Evolutionary conservation across 331 rosid genomes (phyloP).

Genomic region (Rosa hybrid): DNA sequence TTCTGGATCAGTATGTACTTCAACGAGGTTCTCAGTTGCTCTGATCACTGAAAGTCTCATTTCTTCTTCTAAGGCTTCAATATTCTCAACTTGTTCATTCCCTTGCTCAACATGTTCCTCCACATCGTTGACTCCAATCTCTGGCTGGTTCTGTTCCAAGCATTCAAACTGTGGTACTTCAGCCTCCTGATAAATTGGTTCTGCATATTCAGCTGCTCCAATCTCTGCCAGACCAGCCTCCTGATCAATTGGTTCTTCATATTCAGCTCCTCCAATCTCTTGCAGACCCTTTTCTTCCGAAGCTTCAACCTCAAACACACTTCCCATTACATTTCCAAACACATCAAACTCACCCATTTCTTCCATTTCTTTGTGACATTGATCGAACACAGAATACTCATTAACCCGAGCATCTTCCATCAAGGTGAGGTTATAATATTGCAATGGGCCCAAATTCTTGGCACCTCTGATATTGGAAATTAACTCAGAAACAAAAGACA

Average conservation of each 20-base stretch:
- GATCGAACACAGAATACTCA: constrained; percentile 37
- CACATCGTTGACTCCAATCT: constrained; percentile 3
- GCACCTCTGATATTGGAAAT: constrained; percentile 40
- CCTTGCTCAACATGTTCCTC: constrained; percentile 26
- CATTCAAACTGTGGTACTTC: constrained; percentile 16
- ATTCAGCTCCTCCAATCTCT: constrained; percentile 22
- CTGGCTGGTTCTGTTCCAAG: constrained; percentile 19
- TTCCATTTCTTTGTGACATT: constrained; percentile 19
- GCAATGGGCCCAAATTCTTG: constrained; percentile 32
- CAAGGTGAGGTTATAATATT: constrained; percentile 56
- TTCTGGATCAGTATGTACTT: background rate
- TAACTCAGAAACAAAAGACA: constrained; percentile 40
- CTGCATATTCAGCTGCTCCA: constrained; percentile 27
- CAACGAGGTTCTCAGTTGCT: constrained; percentile 24
- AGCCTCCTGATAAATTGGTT: constrained; percentile 14
- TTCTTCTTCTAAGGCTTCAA: constrained; percentile 24
- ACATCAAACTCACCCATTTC: constrained; percentile 13
- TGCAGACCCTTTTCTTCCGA: constrained; percentile 23
- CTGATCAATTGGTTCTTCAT: constrained; percentile 15
- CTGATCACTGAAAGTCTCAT: constrained; percentile 15
- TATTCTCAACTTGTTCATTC: constrained; percentile 8
- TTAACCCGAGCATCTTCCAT: constrained; percentile 13
- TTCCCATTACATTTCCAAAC: background rate
- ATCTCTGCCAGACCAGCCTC: constrained; percentile 21
- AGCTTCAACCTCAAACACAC: constrained; percentile 11